Evolutionary conservation across 140 eudicot genomes (phyloP), one percentile per base, ranked within the genome.

Genomic region (Cichorium intybus): DNA sequence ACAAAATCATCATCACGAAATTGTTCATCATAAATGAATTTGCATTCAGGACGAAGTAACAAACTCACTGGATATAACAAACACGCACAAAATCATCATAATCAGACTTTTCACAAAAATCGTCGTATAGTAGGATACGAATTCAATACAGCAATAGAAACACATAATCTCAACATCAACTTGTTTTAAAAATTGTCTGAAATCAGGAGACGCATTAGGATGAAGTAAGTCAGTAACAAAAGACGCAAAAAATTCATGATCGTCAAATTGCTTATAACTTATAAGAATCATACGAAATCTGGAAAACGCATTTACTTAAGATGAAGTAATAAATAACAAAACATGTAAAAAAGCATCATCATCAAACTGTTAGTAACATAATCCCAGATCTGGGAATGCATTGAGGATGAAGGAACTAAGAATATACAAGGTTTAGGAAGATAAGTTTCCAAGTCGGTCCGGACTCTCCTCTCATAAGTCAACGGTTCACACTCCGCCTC

Each of bases 401-500:
- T 54, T 11, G 4, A 11, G 16, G 1, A 54, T 27, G 6, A 14
- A 47, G 31, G 6, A 24, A 56, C 0, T 4, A 59, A 14, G 22
- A 68, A 70, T 86, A 53, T 71, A 93, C 99, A 93, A 16, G 99
- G 99, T 82, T 85, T 93, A 17, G 97, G 95, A 71, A 93, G 85
- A 24, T 78, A 75, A 68, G 79, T 87, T 26, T 93, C 99, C 70
- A 93, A 67, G 64, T 93, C 99, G 3, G 84, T 72, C 2, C 97
- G 82, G 28, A 93, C 90, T 53, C 41, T 69, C 15, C 99, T 71
- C 69, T 83, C 80, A 41, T 21, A 3, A 17, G 99, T 93, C 26
- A 85, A 74, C 11, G 99, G 95, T 20, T 92, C 87, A 64, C 82
- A 81, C 45, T 89, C 88, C 7, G 97, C 95, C 80, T 71, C 97